Base-by-base conservation (phyloP, 2,329 filamentous ascomycete species). In the Conoideocrella luteorostrata region DNA sequence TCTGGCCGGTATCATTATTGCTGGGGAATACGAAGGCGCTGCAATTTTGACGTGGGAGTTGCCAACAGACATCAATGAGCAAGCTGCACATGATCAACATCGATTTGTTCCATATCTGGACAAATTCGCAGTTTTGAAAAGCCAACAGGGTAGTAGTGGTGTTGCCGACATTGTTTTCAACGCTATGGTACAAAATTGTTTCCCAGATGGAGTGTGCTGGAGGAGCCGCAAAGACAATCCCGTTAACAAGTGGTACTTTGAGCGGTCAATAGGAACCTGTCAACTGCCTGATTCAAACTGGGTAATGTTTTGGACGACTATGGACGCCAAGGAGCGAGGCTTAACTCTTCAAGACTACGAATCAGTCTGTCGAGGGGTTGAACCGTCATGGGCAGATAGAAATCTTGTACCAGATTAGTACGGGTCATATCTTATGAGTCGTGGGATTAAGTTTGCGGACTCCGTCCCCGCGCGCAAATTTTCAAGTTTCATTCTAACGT, bases 211-310 rank as follows among this genome's bases (percentile, higher is more conserved):
- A 1, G 86, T 97, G 2, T 94, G 90, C 58, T 98, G 93, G 93
- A 75, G 90, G 45, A 94, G 87, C 60, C 74, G 93, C 41, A 85
- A 84, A 57, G 80, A 90, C 59, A 97, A 98, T 58, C 91, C 90
- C 0, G 93, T 98, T 4, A 98, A 98, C 60, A 96, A 96, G 61
- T 98, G 93, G 93, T 98, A 98, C 63, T 96, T 97, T 66, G 93
- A 98, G 66, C 76, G 93, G 38, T 88, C 87, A 3, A 70, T 78
- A 38, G 93, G 93, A 0, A 90, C 83, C 2, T 86, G 83, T 75
- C 93, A 94, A 66, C 67, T 98, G 29, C 73, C 77, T 1, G 80
- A 78, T n/a, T 86, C 78, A 36, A 84, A 90, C 53, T 98, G 93
- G 93, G 88, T 89, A 4, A 96, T 97, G 89, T 98, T 98, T 59